These are phyloP conservation scores for Ichthyophthirius multifiliis DNA, from an alignment of 169 alveolate genomes.

Conservation along the genomic window DNA sequence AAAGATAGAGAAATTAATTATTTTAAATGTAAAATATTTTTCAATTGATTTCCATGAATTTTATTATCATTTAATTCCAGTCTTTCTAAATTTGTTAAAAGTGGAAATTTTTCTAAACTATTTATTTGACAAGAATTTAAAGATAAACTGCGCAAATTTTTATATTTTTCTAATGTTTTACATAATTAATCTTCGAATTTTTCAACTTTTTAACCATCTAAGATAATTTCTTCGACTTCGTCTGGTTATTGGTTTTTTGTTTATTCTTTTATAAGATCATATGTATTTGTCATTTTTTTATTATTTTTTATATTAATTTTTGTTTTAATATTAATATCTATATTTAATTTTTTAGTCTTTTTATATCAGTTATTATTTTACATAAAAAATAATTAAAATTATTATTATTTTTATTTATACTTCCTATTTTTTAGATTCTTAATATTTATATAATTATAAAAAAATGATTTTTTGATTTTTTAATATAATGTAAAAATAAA, in stretches of 20 bases:
- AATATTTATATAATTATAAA: no score
- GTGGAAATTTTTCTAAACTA: neutral
- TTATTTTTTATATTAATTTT: no score
- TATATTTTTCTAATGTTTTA: neutral
- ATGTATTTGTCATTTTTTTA: no score
- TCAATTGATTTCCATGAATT: neutral
- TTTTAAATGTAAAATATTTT: neutral
- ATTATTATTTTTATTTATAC: no score
- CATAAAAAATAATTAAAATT: no score
- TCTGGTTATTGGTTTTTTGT: neutral
- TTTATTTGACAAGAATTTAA: neutral
- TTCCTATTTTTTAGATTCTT: no score
- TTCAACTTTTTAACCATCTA: neutral
- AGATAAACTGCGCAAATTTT: neutral
- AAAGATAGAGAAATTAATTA: slow-evolving; percentile 1
- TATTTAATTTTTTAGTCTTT: no score
- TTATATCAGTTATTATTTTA: no score
- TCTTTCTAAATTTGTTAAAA: neutral
- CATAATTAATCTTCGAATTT: neutral
- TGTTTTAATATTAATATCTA: no score
- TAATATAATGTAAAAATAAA: no score
- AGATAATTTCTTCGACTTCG: neutral
- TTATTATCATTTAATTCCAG: neutral
- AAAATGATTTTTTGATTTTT: no score
- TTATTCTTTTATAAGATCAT: no score